Percentiles rank a stretch among this genome's conserved stretches.
Evolutionary conservation across 169 alveolate species (phyloP).

Genomic region (Eimeria falciformis): DNA sequence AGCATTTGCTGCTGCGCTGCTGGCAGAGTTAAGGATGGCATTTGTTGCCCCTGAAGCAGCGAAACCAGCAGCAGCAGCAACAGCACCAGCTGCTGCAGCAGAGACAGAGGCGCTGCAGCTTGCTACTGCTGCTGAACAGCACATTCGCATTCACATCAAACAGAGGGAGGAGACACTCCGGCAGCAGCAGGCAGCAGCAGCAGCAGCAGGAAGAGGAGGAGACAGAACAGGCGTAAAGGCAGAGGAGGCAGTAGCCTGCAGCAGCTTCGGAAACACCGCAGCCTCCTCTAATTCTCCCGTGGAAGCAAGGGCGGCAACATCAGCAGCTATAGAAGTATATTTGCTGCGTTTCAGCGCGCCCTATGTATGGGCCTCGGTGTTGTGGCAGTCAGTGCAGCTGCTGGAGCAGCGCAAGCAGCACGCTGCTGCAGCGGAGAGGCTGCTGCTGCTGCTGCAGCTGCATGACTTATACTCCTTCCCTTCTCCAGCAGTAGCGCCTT

Average conservation of each 20-base stretch:
- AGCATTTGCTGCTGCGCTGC: constrained; percentile 40
- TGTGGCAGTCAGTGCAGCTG: constrained; percentile 51
- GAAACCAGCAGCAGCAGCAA: not conserved
- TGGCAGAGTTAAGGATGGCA: constrained; percentile 16
- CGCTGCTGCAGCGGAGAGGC: not conserved
- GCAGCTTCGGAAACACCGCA: not conserved
- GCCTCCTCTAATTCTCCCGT: not conserved
- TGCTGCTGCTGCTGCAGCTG: constrained; percentile 15
- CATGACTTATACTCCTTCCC: not conserved
- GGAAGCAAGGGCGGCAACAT: not conserved
- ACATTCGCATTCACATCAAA: not conserved
- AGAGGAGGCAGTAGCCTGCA: not conserved
- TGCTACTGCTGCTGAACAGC: constrained; percentile 6
- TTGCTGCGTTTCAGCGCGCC: constrained; percentile 40
- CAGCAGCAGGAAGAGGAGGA: not conserved
- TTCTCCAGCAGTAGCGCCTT: not conserved
- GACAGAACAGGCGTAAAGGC: not conserved
- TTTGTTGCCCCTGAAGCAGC: constrained; percentile 9
- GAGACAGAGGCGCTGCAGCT: constrained; percentile 20
- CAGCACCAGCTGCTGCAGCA: not conserved
- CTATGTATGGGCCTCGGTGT: constrained; percentile 14
- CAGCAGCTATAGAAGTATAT: not conserved
- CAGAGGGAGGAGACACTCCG: not conserved
- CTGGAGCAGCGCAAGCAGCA: constrained; percentile 54
- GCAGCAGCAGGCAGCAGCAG: constrained; percentile 38